Evolutionary conservation across 1,284 basidiomycete species (phyloP), one percentile per base, ranked within the genome.

Genomic region (Boletus sp.): DNA sequence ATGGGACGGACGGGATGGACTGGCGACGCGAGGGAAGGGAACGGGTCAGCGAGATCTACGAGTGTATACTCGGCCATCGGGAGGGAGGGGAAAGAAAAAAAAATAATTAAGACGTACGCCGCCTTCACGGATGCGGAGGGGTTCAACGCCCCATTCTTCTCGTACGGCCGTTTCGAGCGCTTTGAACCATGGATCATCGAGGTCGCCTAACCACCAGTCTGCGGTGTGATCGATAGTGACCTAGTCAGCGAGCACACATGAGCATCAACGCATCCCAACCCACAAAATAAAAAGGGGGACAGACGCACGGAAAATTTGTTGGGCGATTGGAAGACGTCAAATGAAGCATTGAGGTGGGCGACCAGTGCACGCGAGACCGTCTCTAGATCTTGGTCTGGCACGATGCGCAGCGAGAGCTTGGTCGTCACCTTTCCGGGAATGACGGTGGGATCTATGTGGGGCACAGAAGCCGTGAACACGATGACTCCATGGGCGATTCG

Each of bases 171-270:
- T 78, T 70, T 94, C 91, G 22, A 98, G 80, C 0, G 91, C 88
- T 63, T 85, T 81, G 78, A 95, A 94, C 84, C 91, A 96, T 3
- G 82, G 80, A 59, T 88, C 88, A 52, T 92, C 84, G 31, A 94
- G 80, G 50, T 90, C 85, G 0, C 95, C 94, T 1, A 98, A 80
- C 96, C 96, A 99, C 95, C 96, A 99, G 67, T 95, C 90, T 0
- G 94, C 95, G 1, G 84, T 88, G 62, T 94, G 91, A 48, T 91
- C 87, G 51, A 98, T 85, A 31, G 77, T 79, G 51, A 96, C 79
- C 90, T 94, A 61, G 24, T 9, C 46, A 18, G 11, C 51, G 27
- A 15, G 18, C 36, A 55, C 15, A 29, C 2, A 20, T 57, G 7
- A 52, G 15, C 8, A 3, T 9, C 43, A 8, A 27, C 22, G 6